phyloP scores from a whole-genome alignment of 2,329 filamentous ascomycete genomes.

The Alternaria ethzedia region DNA sequence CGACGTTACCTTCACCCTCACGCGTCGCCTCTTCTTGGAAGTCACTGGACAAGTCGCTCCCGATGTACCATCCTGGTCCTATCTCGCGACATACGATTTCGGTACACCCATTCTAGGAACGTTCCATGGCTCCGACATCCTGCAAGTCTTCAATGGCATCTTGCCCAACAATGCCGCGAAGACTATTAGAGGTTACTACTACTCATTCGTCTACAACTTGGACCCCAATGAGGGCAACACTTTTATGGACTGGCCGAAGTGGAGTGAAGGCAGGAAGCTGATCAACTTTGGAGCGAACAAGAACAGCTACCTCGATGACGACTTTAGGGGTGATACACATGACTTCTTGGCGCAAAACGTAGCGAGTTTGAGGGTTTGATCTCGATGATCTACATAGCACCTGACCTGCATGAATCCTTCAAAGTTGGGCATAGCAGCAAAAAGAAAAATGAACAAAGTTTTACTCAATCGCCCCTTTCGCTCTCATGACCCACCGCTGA shows the following conservation, averaged over 20 bases:
- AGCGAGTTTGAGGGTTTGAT: conserved; percentile 19
- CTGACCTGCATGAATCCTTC: neutral
- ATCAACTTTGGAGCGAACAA: conserved; percentile 55
- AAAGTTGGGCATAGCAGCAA: neutral
- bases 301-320: conserved; percentile 53
- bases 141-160: conserved; percentile 72
- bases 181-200: conserved; percentile 72
- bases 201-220: conserved; percentile 72
- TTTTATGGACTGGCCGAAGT: conserved; percentile 61
- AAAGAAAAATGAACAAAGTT: neutral
- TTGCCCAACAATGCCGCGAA: conserved; percentile 66
- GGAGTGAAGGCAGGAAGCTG: conserved; percentile 58
- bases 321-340: conserved; percentile 56
- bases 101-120: conserved; percentile 76
- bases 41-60: conserved; percentile 57
- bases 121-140: conserved; percentile 73
- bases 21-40: conserved; percentile 69
- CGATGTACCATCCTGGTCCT: conserved; percentile 72
- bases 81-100: conserved; percentile 74
- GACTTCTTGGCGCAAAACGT: conserved; percentile 49
- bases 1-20: conserved; percentile 76
- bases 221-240: conserved; percentile 68
- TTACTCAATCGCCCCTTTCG: neutral
- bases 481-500: conserved; percentile 16
- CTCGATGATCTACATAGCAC: neutral